Evolutionary conservation across 2,329 filamentous ascomycete genomes (phyloP).

Genomic region (Xylaria hypoxylon): DNA sequence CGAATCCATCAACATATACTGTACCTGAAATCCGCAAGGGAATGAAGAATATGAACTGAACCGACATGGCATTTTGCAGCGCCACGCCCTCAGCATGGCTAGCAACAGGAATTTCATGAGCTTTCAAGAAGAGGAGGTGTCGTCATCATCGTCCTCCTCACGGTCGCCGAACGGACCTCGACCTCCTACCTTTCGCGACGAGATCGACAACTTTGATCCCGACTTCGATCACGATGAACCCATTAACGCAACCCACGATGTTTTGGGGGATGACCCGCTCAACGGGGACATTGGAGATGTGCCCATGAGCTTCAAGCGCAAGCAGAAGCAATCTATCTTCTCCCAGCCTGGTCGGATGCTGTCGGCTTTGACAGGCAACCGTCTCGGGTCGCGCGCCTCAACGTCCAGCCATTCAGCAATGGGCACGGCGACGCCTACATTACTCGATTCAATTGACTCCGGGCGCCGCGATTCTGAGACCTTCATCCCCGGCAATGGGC

Average conservation of each 20-base stretch:
- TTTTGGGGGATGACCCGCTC: constrained; percentile 69
- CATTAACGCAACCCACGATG: constrained; percentile 48
- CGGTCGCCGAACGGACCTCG: constrained; percentile 41
- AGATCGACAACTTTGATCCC: constrained; percentile 47
- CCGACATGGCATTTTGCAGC: constrained; percentile 48
- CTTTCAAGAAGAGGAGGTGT: constrained; percentile 45
- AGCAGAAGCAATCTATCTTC: constrained; percentile 64
- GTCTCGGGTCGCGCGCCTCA: constrained; percentile 43
- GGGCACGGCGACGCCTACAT: constrained; percentile 45
- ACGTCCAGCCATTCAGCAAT: constrained; percentile 32
- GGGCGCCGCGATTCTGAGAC: constrained; percentile 37
- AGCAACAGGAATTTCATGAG: constrained; percentile 49
- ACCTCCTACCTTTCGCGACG: constrained; percentile 51
- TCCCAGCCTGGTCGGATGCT: constrained; percentile 62
- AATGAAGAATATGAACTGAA: constrained; percentile 24
- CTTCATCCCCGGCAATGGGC: constrained; percentile 30
- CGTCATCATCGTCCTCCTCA: constrained; percentile 47
- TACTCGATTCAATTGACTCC: constrained; percentile 40
- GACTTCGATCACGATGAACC: constrained; percentile 44
- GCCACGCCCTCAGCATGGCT: constrained; percentile 46
- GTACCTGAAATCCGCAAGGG: background rate
- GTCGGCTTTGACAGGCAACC: constrained; percentile 59
- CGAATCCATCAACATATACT: background rate
- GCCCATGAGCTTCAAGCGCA: constrained; percentile 78
- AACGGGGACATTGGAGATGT: constrained; percentile 59